Conservation (phyloP, 2,329 filamentous ascomycete genomes). For the Cyclaneusma minus region DNA sequence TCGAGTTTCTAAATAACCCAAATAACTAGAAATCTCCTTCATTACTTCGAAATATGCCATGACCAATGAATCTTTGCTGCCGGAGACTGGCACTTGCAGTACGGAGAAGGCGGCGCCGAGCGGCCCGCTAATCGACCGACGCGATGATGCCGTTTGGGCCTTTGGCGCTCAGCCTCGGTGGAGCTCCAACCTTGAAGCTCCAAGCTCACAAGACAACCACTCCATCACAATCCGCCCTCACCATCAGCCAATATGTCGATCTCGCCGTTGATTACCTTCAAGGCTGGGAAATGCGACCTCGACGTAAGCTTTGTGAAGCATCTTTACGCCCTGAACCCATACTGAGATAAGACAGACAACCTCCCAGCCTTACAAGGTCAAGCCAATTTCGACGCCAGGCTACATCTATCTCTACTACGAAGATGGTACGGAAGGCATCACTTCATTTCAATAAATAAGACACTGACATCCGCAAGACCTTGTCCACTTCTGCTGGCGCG, state of each 20-base stretch:
- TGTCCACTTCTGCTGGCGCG: constrained; percentile 93
- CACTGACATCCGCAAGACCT: constrained; percentile 42
- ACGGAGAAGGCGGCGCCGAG: no score
- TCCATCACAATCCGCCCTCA: constrained; percentile 5
- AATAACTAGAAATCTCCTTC: no score
- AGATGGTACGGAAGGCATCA: constrained; percentile 48
- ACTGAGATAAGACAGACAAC: constrained; percentile 25
- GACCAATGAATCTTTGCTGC: no score
- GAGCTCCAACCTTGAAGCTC: constrained; percentile 7
- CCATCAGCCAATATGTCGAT: constrained; percentile 49
- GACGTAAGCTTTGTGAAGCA: constrained; percentile 43
- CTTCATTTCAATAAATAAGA: constrained; percentile 3
- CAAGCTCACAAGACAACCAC: neutral
- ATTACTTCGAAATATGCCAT: no score
- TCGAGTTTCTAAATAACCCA: no score
- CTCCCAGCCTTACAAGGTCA: constrained; percentile 53
- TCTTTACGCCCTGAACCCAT: constrained; percentile 2
- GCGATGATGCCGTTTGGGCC: no score
- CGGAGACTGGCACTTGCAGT: no score
- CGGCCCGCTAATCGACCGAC: no score
- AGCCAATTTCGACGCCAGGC: constrained; percentile 55
- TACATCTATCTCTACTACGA: constrained; percentile 88
- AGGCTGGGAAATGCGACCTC: constrained; percentile 77
- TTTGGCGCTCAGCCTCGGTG: constrained; percentile 1
- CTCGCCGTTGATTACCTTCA: constrained; percentile 83